phyloP scores from a whole-genome alignment of 306 rosid genomes.

The Vicia faba region DNA sequence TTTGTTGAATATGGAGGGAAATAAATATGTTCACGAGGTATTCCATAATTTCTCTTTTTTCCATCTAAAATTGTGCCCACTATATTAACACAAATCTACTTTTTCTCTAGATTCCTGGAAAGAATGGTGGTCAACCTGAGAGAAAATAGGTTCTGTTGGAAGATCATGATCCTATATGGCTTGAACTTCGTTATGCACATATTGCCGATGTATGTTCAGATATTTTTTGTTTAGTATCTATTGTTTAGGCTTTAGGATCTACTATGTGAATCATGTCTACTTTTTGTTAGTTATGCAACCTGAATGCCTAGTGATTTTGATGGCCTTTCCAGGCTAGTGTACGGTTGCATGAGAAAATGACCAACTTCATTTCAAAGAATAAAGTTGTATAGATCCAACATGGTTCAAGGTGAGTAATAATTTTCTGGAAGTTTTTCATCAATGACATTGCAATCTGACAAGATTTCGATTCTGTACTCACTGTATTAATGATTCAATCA shows the following conservation, averaged over 20 bases:
- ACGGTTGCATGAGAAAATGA: constrained; percentile 90
- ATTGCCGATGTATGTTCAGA: constrained; percentile 77
- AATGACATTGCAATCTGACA: constrained; percentile 4
- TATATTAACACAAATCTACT: no score
- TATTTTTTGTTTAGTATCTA: constrained; percentile 17
- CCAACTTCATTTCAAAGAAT: constrained; percentile 77
- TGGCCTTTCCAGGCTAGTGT: constrained; percentile 81
- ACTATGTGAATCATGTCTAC: constrained; percentile 21
- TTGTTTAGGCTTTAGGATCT: constrained; percentile 8
- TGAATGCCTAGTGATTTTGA: constrained; percentile 36
- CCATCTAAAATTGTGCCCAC: no score
- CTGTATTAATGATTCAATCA: constrained; percentile 8
- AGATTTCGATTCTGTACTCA: constrained; percentile 19
- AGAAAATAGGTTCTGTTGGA: no score
- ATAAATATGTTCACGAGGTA: no score
- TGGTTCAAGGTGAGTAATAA: constrained; percentile 73
- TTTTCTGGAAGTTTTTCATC: constrained; percentile 22
- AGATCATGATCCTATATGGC: no score
- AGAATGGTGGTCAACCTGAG: no score
- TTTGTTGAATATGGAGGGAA: no score
- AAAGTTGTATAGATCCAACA: constrained; percentile 95
- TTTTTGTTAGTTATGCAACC: constrained; percentile 15
- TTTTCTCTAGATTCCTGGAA: no score
- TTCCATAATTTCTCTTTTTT: no score
- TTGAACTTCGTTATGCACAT: constrained; percentile 95